Evolutionary conservation across 2,329 filamentous ascomycete genomes (phyloP).

Genomic region (Penicillium sp.): DNA sequence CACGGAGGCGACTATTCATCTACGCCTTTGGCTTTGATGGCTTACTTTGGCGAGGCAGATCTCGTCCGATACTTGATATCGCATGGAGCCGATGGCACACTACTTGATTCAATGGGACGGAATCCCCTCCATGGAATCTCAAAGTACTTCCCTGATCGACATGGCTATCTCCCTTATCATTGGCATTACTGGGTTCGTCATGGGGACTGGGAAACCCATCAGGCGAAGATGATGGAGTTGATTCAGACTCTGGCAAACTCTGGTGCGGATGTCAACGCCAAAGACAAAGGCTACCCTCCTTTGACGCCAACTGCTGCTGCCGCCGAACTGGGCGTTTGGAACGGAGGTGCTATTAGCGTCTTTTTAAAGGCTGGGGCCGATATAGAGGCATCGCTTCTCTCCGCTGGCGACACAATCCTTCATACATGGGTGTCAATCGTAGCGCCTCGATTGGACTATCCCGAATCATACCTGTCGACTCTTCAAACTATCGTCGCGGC

Average conservation of each 20-base stretch:
- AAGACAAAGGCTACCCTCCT: conserved; percentile 10
- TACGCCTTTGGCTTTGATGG: conserved; percentile 18
- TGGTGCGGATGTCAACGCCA: background rate
- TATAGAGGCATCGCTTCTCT: conserved; percentile 8
- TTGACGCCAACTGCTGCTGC: conserved; percentile 20
- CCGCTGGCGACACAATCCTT: conserved; percentile 18
- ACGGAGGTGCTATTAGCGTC: conserved; percentile 20
- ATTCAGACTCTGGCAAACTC: background rate
- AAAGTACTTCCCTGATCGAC: conserved; percentile 18
- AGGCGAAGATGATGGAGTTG: conserved; percentile 8
- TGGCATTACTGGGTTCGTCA: conserved; percentile 30
- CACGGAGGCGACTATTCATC: conserved; percentile 17
- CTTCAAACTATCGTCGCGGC: conserved; percentile 13
- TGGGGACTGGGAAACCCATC: conserved; percentile 20
- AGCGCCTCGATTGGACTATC: conserved; percentile 19
- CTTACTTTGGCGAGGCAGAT: conserved; percentile 18
- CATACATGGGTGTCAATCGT: conserved; percentile 21
- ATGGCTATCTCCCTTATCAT: conserved; percentile 21
- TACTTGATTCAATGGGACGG: conserved; percentile 15
- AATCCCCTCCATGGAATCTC: conserved; percentile 23
- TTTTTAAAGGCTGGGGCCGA: conserved; percentile 18
- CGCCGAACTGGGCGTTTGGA: conserved; percentile 19
- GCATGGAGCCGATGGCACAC: conserved; percentile 17
- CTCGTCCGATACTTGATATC: conserved; percentile 16
- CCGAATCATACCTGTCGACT: conserved; percentile 16